Base-by-base conservation (phyloP, 192 early-diverging fungal genomes). In the Backusella circina region DNA sequence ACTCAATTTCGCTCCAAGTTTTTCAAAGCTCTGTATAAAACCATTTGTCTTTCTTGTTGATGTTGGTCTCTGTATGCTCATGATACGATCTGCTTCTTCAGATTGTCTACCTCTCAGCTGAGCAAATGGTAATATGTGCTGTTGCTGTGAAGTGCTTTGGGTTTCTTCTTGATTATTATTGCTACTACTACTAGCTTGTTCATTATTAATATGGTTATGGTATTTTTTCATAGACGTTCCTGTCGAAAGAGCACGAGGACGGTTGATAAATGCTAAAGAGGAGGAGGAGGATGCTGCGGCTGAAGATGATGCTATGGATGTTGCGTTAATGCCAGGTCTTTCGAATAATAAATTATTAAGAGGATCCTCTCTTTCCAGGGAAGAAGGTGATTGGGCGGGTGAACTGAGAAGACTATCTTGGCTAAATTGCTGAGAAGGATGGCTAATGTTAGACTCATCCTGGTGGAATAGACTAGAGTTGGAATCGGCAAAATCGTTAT, bases 21-120 rank as follows among this genome's bases (percentile, higher is more conserved):
- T 33, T 37, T 33, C 67, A 38, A 68, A 68, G n/a, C 67, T 35
- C 13, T 68, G 33, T 68, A 37, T 68, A 68, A 68, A 37, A 8
- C 67, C 67, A 23, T 68, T 68, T 68, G 67, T 38, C 21, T 68
- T 68, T 36, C 36, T 66, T 31, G 28, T 31, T 12, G 16, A 31
- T 30, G 65, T 15, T 32, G 65, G 65, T 35, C 65, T 66, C 5
- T 66, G 36, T 35, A 36, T 36, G 35, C n/a, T 21, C 36, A 68
- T 38, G 7, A 68, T 68, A 9, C 23, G 32, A n/a, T 68, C 33
- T 12, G 36, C 67, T 2, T 68, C 33, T 21, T 68, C 67, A 36
- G 67, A 33, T 38, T 68, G 67, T 21, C n/a, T 33, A 26, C 67
- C 33, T 37, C 36, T 33, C 35, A 68, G 18, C 10, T 35, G 32